Conservation (phyloP, 1,284 basidiomycete species). For the Bjerkandera adusta region DNA sequence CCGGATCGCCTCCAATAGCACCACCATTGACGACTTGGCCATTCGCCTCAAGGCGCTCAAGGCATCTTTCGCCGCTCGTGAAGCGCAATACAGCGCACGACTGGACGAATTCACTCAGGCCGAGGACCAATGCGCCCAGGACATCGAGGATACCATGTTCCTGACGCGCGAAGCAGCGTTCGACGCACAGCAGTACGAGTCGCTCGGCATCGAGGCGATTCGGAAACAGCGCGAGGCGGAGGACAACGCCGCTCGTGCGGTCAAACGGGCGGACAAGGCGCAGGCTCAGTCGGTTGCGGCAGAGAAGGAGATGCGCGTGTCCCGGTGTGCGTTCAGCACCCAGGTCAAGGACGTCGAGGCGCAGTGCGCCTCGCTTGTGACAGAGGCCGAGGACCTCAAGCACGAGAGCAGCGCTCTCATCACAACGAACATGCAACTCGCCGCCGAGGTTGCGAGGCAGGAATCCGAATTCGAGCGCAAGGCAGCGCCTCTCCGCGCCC, state of each 20-base stretch:
- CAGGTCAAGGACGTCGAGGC: background rate
- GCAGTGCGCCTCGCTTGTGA: background rate
- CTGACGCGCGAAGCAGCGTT: background rate
- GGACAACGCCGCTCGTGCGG: background rate
- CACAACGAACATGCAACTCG: background rate
- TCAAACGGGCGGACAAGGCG: background rate
- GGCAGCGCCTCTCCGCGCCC: background rate
- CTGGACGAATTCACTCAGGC: background rate
- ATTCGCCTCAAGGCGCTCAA: too few species aligned
- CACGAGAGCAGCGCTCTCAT: background rate
- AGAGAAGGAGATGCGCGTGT: conserved; percentile 1
- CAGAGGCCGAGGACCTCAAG: background rate
- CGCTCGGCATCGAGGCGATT: background rate
- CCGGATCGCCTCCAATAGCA: too few species aligned
- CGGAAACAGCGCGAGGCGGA: background rate
- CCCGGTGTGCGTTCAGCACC: background rate
- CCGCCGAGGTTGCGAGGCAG: background rate
- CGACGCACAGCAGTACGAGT: conserved; percentile 3
- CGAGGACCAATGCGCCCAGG: background rate
- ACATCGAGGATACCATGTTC: background rate
- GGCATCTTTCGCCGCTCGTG: too few species aligned
- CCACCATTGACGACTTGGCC: too few species aligned
- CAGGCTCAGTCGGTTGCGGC: background rate
- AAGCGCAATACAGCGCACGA: background rate
- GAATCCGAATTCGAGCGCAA: background rate